A percentile compares a stretch with the other conserved stretches of the same genome.
Evolutionary conservation across 352 stramenopile species (phyloP).

Genomic region (Thalassiosira hispida): DNA sequence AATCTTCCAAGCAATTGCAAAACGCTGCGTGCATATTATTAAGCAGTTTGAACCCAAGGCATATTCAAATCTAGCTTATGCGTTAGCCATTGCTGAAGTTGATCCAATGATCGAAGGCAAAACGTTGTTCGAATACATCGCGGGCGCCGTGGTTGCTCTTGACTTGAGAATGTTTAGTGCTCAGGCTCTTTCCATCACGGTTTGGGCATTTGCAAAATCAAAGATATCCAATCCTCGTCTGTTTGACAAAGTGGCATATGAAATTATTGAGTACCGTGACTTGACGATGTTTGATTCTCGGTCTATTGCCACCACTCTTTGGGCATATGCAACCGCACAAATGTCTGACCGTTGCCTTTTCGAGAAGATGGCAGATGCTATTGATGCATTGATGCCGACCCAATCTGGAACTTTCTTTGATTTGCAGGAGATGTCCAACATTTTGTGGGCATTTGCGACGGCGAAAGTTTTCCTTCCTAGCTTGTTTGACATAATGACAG

Average conservation of each 20-base stretch:
- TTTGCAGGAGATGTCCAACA: slow-evolving; percentile 16
- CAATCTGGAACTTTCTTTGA: not conserved
- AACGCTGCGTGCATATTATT: not conserved
- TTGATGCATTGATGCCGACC: not conserved
- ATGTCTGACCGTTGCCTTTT: slow-evolving; percentile 1
- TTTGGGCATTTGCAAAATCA: slow-evolving; percentile 19
- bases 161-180: not conserved
- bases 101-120: not conserved
- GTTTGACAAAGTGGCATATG: slow-evolving; percentile 14
- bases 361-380: slow-evolving; percentile 5
- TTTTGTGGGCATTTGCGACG: slow-evolving; percentile 15
- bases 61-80: not conserved
- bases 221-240: not conserved
- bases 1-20: not conserved
- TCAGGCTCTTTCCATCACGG: slow-evolving; percentile 7
- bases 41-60: not conserved
- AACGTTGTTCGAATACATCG: not conserved
- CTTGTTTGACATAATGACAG: too few relatives aligned
- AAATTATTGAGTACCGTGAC: not conserved
- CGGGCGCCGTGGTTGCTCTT: not conserved
- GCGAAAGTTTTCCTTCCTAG: slow-evolving; percentile 12
- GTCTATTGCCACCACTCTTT: slow-evolving; percentile 2
- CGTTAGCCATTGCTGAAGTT: not conserved
- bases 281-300: not conserved
- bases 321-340: slow-evolving; percentile 22